Evolutionary conservation across 306 rosid genomes (phyloP).

Genomic region (Begonia loranthoides): DNA sequence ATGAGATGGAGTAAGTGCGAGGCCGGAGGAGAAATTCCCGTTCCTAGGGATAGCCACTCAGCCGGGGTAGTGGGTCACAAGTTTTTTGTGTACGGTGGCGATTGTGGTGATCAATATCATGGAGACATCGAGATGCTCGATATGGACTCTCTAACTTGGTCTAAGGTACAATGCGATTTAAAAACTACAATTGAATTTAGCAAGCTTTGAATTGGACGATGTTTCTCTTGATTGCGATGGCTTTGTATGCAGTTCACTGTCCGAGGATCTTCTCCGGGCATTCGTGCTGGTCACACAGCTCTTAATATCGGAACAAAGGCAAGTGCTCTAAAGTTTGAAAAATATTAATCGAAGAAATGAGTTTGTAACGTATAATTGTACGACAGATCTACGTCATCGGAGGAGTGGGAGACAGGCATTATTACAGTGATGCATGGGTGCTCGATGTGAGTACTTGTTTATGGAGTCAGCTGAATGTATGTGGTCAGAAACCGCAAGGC

Average conservation of each 20-base stretch:
- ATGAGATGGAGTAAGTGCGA: slow-evolving; percentile 69
- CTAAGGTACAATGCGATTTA: slow-evolving; percentile 38
- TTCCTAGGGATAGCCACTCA: slow-evolving; percentile 86
- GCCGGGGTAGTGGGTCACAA: slow-evolving; percentile 60
- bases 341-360: neutral
- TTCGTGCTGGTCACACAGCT: slow-evolving; percentile 87
- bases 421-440: slow-evolving; percentile 80
- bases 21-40: slow-evolving; percentile 66
- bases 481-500: slow-evolving; percentile 82
- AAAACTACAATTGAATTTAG: neutral
- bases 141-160: slow-evolving; percentile 74
- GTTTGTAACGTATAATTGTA: neutral
- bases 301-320: slow-evolving; percentile 72
- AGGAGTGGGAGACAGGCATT: slow-evolving; percentile 87
- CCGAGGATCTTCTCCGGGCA: slow-evolving; percentile 86
- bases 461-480: slow-evolving; percentile 58
- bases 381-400: slow-evolving; percentile 69
- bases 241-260: slow-evolving; percentile 45
- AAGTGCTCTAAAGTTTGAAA: slow-evolving; percentile 12
- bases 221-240: neutral
- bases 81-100: slow-evolving; percentile 87
- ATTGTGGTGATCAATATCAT: slow-evolving; percentile 72
- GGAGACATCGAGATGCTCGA: slow-evolving; percentile 74
- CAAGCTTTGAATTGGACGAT: slow-evolving; percentile 2
- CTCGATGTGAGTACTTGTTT: slow-evolving; percentile 61